A percentile compares a stretch with the other conserved stretches of the same genome.
Evolutionary conservation across 1,139 yeast species (phyloP).

Genomic region (Entelexis sorbosivorans): DNA sequence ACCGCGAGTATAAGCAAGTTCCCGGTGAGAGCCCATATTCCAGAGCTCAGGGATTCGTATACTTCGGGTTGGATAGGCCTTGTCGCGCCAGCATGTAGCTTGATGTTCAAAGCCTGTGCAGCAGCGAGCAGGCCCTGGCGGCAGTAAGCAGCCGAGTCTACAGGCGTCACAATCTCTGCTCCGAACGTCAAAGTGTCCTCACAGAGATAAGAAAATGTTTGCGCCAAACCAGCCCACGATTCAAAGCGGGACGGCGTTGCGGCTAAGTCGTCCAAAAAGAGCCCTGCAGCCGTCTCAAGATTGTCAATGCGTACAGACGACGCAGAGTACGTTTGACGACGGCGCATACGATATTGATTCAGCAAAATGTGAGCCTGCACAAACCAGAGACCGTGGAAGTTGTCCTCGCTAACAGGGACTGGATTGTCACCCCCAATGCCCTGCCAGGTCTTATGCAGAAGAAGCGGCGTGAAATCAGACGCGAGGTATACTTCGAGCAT

Average conservation of each 20-base stretch:
- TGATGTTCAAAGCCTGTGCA: slow-evolving; percentile 11
- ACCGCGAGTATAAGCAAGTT: slow-evolving; percentile 12
- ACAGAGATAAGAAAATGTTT: slow-evolving; percentile 63
- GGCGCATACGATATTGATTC: slow-evolving; percentile 17
- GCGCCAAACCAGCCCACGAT: slow-evolving; percentile 78
- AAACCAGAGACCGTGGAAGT: slow-evolving; percentile 13
- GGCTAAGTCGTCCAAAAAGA: slow-evolving; percentile 55
- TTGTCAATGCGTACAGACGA: slow-evolving; percentile 11
- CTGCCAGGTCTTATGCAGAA: slow-evolving; percentile 46
- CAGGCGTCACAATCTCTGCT: slow-evolving; percentile 7
- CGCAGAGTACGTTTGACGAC: slow-evolving; percentile 16
- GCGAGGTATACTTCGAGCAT: slow-evolving; percentile 38
- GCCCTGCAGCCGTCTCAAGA: slow-evolving; percentile 57
- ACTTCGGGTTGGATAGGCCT: slow-evolving; percentile 10
- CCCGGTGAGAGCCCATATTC: slow-evolving; percentile 11
- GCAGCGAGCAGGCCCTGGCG: slow-evolving; percentile 13
- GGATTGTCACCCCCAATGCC: slow-evolving; percentile 34
- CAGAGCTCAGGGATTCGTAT: slow-evolving; percentile 4
- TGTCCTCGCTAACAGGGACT: neutral
- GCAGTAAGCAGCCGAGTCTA: slow-evolving; percentile 14
- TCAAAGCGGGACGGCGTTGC: slow-evolving; percentile 63
- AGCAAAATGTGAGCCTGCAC: slow-evolving; percentile 14
- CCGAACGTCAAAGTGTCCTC: slow-evolving; percentile 64
- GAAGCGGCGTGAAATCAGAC: slow-evolving; percentile 35
- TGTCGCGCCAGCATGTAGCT: neutral